Evolutionary conservation across 208 protist genomes (phyloP), one percentile per base, ranked within the genome.

Genomic region (Polymyxa betae): DNA sequence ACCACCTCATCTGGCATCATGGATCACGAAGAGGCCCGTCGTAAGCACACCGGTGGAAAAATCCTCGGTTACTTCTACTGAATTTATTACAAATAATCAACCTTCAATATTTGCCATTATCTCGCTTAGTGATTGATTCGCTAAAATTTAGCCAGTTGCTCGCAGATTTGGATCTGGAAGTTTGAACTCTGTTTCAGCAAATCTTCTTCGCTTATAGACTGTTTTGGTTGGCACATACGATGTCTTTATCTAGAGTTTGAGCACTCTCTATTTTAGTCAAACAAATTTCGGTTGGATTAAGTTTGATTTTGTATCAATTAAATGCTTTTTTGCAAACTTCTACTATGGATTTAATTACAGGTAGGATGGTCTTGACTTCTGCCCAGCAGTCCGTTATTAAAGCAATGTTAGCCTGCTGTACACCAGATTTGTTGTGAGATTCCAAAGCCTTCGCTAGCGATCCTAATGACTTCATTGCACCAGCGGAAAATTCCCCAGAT

Each of bases 41-140:
- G 96, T 52, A 97, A 98, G 93, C 96, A 99, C 95, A 99, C 98
- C 93, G 99, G 99, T 97, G 99, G 99, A 90, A 99, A 99, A 96
- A 97, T 99, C 87, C 97, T 99, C 89, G 98, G 98, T 91, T 99
- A 99, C 96, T 99, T 99, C 97, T 99, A 99, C 95, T 99, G 97
- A 97, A 93, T 60, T n/a, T n/a, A n/a, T n/a, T n/a, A n/a, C n/a
- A n/a, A n/a, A n/a, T n/a, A n/a, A n/a, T n/a, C n/a, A n/a, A n/a
- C n/a, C n/a, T n/a, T n/a, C n/a, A n/a, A n/a, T n/a, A n/a, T n/a
- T n/a, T n/a, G n/a, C n/a, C n/a, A n/a, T n/a, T n/a, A n/a, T n/a
- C n/a, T n/a, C n/a, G n/a, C n/a, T n/a, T n/a, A n/a, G n/a, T n/a
- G n/a, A n/a, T n/a, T n/a, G n/a, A n/a, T n/a, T n/a, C n/a, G n/a